A percentile compares a stretch with the other conserved stretches of the same genome.
Conservation (phyloP, 148 eudicot genomes). For the Chenopodium album region DNA sequence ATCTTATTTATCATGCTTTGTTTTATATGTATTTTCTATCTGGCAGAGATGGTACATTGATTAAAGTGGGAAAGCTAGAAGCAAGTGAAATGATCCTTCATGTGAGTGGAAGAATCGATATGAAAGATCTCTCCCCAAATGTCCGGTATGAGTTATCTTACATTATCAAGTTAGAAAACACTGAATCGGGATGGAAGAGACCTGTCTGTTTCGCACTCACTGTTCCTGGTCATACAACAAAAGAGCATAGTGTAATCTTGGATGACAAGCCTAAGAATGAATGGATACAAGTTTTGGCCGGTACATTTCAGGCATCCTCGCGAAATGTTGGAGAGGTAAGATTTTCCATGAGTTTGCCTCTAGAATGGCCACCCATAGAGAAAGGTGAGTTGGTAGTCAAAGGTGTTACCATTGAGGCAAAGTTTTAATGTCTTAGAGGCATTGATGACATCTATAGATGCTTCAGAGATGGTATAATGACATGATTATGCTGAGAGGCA, state of each 20-base stretch:
- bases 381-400: conserved; percentile 5
- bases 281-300: conserved; percentile 9
- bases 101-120: conserved; percentile 44
- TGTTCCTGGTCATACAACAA: conserved; percentile 37
- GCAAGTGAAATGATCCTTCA: conserved; percentile 40
- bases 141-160: conserved; percentile 39
- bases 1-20: no score
- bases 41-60: background rate
- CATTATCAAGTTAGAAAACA: conserved; percentile 42
- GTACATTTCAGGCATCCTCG: background rate
- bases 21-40: background rate
- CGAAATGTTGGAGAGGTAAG: background rate
- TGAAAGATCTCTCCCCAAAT: conserved; percentile 39
- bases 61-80: conserved; percentile 41
- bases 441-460: no score
- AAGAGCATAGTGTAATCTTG: background rate
- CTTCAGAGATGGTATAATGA: no score
- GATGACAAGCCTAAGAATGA: background rate
- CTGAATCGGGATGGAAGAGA: conserved; percentile 23
- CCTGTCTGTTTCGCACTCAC: conserved; percentile 32
- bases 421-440: background rate
- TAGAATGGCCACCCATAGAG: background rate
- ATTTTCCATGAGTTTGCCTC: background rate
- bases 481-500: no score
- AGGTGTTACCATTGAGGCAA: conserved; percentile 18